Base-by-base conservation (phyloP, 169 alveolate genomes). In the Plasmodium gallinaceum region DNA sequence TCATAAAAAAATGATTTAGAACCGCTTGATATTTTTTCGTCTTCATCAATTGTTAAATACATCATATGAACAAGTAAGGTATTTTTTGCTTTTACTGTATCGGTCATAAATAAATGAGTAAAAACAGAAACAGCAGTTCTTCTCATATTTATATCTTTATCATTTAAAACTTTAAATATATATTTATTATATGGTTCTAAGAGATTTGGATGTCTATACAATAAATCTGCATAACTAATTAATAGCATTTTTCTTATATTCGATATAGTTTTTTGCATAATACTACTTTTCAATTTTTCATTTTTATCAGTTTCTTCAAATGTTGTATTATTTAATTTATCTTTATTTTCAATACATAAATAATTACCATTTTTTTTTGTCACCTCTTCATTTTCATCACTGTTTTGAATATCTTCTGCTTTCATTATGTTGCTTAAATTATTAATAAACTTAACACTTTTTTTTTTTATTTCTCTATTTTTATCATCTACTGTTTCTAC, bases 91-190 rank as follows among this genome's bases (percentile, higher is more conserved):
- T 94, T 94, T 48, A 94, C 93, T 76, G 94, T 94, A 75, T 94
- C 96, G 42, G 94, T 94, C 96, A 94, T 94, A 61, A 92, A 93
- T 72, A 94, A 73, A 86, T 94, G 96, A 12, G 96, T 92, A 88
- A 94, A 94, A 48, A 94, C 96, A 74, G 94, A 68, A 48, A 92
- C 93, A 20, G 95, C 96, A 7, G 95, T 91, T 65, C 93, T 95
- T 39, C 95, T 60, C 74, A 94, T 88, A 37, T 78, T 61, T 69
- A 92, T 80, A 43, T 92, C 94, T 37, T 87, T 58, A 75, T 94
- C 94, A 75, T 75, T 74, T 43, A 94, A 46, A 14, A 94, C 88
- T 57, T 83, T 64, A 37, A 88, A 92, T 60, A 92, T 94, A 42
- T 83, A 75, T 73, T 85, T 90, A 43, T 94, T 94, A 90, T 91